Evolutionary conservation across 495 filamentous ascomycete species (phyloP), one percentile per base, ranked within the genome.

Genomic region (Lophiostoma macrostomum): DNA sequence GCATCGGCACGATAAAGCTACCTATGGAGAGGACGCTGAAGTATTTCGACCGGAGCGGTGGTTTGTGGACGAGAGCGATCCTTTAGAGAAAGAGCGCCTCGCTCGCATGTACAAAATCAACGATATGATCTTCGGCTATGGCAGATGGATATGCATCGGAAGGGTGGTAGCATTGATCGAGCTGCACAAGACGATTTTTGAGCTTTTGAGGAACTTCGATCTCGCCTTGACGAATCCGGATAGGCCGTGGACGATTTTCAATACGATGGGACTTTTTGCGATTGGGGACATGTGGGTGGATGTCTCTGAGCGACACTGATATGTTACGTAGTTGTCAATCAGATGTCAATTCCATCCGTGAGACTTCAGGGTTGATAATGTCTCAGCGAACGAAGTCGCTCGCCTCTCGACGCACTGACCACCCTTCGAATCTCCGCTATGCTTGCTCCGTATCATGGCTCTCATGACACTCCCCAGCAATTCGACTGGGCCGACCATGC

Each of bases 121-220:
- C 19, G 60, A 63, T 29, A 32, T 63, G 48, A 49, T 63, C 13
- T 63, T 63, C 27, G 54, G 54, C 8, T 55, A 53, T 27, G 60
- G 60, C 13, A 49, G 53, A 37, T 63, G 53, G 54, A 24, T 41
- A 5, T 63, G 60, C 29, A 16, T 63, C 36, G 60, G 60, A 4
- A 58, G 34, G 38, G 45, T 42, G 5, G 54, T 63, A 2, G 60
- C 60, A 2, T 8, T 50, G 37, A 55, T 63, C 25, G 60, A 63
- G 40, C 29, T 63, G 7, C 53, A 63, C 39, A 63, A 63, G 36
- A 32, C 30, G 6, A 34, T 63, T 24, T 53, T 63, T 23, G 60
- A 63, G 44, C 66, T 81, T 10, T 52, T 83, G 22, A 71, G 77
- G n/a, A 68, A 68, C 24, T 81, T 80, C 41, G 78, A 83, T 43